Evolutionary conservation across 805 yeast genomes (phyloP).

Genomic region (Wickerhamomyces canadensis): DNA sequence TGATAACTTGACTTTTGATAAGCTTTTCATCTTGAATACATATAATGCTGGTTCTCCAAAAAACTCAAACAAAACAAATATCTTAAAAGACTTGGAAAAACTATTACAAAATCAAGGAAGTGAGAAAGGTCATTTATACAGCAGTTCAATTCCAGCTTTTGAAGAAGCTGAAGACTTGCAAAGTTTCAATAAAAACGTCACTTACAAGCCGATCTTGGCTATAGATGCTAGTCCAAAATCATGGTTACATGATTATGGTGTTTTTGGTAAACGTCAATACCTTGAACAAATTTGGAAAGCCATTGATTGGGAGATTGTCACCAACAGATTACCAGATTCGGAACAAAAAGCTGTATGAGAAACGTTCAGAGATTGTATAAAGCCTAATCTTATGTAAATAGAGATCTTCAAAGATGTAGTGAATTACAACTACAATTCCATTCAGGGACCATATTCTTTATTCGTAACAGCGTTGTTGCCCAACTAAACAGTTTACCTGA

Average conservation of each 20-base stretch:
- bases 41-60: constrained; percentile 87
- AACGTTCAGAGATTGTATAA: background rate
- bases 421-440: too few relatives aligned
- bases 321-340: constrained; percentile 34
- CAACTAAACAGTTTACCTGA: too few relatives aligned
- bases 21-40: constrained; percentile 70
- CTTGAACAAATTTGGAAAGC: constrained; percentile 63
- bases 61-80: constrained; percentile 46
- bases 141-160: constrained; percentile 17
- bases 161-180: constrained; percentile 35
- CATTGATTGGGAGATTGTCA: constrained; percentile 66
- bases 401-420: too few relatives aligned
- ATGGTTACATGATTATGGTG: constrained; percentile 72
- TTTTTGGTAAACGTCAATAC: constrained; percentile 62
- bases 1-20: constrained; percentile 28
- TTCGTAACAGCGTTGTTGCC: too few relatives aligned
- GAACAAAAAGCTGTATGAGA: background rate
- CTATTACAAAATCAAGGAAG: constrained; percentile 18
- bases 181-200: constrained; percentile 17
- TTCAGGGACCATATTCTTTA: too few relatives aligned
- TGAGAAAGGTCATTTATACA: constrained; percentile 2
- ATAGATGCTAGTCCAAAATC: constrained; percentile 69
- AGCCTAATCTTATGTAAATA: too few relatives aligned
- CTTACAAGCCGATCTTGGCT: constrained; percentile 56
- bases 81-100: constrained; percentile 26